Percentiles rank a stretch among this genome's conserved stretches.
These are phyloP conservation scores for Colletotrichum viniferum DNA, from an alignment of 2,329 filamentous ascomycete genomes.

Conservation along the genomic window DNA sequence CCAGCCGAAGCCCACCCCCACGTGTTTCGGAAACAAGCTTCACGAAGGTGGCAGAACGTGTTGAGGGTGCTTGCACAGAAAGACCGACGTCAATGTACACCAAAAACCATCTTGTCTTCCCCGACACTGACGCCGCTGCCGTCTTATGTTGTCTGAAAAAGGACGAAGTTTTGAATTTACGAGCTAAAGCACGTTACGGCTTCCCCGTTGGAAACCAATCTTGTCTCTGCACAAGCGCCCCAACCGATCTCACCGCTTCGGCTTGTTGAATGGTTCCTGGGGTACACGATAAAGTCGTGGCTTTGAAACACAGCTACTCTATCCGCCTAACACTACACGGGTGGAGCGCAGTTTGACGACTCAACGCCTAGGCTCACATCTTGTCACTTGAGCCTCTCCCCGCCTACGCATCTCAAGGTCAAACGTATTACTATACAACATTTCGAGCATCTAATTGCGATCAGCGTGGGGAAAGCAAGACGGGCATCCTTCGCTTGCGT, in stretches of 20 bases:
- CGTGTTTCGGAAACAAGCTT: neutral
- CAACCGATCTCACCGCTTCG: slow-evolving; percentile 2
- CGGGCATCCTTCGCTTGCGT: neutral
- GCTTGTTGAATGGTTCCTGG: neutral
- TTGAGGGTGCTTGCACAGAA: neutral
- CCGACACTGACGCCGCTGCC: neutral
- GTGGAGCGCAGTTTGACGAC: neutral
- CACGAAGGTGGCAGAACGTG: neutral
- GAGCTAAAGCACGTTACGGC: neutral
- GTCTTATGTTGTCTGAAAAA: neutral
- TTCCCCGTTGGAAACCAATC: neutral
- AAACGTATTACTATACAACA: neutral
- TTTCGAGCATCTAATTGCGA: neutral
- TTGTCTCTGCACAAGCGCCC: neutral
- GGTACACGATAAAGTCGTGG: neutral
- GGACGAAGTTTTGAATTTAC: neutral
- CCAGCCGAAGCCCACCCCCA: neutral
- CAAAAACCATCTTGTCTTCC: neutral
- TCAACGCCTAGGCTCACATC: neutral
- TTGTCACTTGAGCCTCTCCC: neutral
- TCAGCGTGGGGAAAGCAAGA: neutral
- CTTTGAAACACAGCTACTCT: neutral
- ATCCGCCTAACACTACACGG: neutral
- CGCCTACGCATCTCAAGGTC: neutral
- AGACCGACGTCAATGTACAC: neutral